These are phyloP conservation scores for Apiospora hydei DNA, from an alignment of 2,329 filamentous ascomycete species.

Conservation along the genomic window DNA sequence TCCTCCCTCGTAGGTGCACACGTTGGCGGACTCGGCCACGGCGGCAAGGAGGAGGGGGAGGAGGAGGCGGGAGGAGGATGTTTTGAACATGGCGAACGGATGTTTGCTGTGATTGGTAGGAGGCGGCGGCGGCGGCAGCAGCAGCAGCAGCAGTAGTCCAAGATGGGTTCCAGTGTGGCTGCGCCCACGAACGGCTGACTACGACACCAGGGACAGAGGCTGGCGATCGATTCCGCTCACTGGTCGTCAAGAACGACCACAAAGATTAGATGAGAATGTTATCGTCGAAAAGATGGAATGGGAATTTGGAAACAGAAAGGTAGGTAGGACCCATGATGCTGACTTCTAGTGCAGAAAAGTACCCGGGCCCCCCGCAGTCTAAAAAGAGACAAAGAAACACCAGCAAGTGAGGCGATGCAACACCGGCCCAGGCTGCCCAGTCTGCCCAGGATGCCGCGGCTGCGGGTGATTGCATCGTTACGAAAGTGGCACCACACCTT, in stretches of 20 bases:
- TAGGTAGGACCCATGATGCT: background rate
- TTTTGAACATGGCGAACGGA: background rate
- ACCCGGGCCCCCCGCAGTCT: background rate
- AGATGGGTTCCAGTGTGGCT: background rate
- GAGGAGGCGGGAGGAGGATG: background rate
- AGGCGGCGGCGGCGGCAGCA: background rate
- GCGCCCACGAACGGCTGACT: background rate
- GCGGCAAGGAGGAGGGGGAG: background rate
- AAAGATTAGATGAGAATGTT: background rate
- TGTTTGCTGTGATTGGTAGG: background rate
- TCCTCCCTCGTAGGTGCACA: slow-evolving; percentile 3
- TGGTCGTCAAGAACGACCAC: background rate
- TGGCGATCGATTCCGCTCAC: background rate
- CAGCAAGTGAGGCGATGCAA: background rate
- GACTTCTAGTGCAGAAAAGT: background rate
- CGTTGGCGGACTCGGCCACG: background rate
- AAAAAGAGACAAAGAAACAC: background rate
- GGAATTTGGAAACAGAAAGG: background rate
- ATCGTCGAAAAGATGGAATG: background rate
- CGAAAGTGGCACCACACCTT: background rate
- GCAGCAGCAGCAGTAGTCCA: background rate
- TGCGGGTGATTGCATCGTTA: background rate
- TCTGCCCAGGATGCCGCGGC: background rate
- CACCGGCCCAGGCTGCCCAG: background rate
- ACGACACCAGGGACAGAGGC: background rate